phyloP scores from a whole-genome alignment of 2,329 filamentous ascomycete species.

The Stromatinia cepivora region DNA sequence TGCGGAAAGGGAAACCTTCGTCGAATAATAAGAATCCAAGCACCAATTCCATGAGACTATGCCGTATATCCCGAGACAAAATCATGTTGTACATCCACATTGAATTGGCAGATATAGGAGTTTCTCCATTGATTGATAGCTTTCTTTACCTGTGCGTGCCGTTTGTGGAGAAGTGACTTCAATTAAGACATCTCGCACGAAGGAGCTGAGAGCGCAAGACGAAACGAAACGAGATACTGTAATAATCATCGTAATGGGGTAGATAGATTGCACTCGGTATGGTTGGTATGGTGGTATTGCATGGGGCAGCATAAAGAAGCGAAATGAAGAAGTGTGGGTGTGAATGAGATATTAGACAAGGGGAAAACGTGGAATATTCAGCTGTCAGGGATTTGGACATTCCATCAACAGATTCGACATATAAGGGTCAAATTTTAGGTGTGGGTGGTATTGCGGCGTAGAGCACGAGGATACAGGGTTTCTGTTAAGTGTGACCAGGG shows the following conservation, averaged over 20 bases:
- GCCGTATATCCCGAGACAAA: constrained; percentile 1
- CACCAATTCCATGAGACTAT: not conserved
- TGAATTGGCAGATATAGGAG: not conserved
- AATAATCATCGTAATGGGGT: not conserved
- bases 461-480: constrained; percentile 22
- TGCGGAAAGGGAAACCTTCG: not conserved
- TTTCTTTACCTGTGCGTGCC: constrained; percentile 12
- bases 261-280: not conserved
- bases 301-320: not conserved
- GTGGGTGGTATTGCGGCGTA: constrained; percentile 17
- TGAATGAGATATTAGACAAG: constrained; percentile 2
- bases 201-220: constrained; percentile 13
- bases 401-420: not conserved
- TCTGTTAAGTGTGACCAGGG: not conserved
- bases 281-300: not conserved
- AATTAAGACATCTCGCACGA: constrained; percentile 1
- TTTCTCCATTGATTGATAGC: not conserved
- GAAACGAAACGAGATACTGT: not conserved
- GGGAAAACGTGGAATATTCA: constrained; percentile 17
- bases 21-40: not conserved
- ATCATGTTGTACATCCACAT: not conserved
- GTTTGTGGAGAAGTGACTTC: constrained; percentile 17
- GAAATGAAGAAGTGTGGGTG: not conserved
- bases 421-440: not conserved
- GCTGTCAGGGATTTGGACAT: constrained; percentile 10